Evolutionary conservation across 192 early-diverging fungal species (phyloP), one percentile per base, ranked within the genome.

Genomic region (Endogone sp.): DNA sequence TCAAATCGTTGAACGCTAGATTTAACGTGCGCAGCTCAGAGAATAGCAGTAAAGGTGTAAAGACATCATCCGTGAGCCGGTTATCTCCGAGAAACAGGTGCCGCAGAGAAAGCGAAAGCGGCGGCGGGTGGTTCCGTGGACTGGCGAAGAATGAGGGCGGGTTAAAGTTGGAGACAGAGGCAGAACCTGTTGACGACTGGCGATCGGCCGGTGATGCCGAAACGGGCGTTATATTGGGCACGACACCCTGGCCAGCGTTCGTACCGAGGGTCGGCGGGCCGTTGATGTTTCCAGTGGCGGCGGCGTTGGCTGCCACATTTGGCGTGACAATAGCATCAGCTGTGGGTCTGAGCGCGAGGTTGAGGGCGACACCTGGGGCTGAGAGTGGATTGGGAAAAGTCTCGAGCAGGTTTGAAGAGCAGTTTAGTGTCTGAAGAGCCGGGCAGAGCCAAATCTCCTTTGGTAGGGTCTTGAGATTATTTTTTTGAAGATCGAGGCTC

Each of bases 31-130:
- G 83, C 29, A 97, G 77, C 72, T 93, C 89, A 8, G 81, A 87
- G 60, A 97, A 85, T 28, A 84, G 81, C 13, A 89, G 85, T 55
- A 97, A 80, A 10, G 89, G 82, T 30, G 82, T 81, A 76, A 93
- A 91, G 16, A 95, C 75, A 27, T 94, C 93, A 63, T 95, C 92
- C 31, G 85, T 89, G 23, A 97, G 75, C 54, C 85, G 80, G 77
- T 95, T 97, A 71, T 94, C 94, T n/a, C 89, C 91, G 37, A 95
- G 72, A 21, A 83, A 88, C 26, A 97, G 81, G 28, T 79, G 75
- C 13, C 77, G 75, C 25, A 97, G 79, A 8, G 88, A 78, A 3
- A 67, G 54, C 2, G 79, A 76, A 22, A 93, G 70, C 8, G 89
- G 89, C 30, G 85, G 84, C 3, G 83, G 69, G 63, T 78, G 73